Evolutionary conservation across 345 rosid genomes (phyloP), one percentile per base, ranked within the genome.

Genomic region (Cardiospermum halicacabum): DNA sequence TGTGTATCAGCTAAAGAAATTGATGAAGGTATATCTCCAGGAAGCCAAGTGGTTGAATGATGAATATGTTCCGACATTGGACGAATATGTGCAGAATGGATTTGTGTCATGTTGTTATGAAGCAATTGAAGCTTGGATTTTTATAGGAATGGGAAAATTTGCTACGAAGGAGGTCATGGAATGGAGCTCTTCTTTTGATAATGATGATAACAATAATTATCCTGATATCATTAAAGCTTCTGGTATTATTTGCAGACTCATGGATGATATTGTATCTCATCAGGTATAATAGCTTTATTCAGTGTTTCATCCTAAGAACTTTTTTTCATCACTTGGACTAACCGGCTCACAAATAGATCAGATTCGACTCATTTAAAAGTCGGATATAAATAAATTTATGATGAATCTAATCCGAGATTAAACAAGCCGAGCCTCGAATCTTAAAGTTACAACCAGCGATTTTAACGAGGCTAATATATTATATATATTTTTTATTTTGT

Each of bases 11-110:
- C 3, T 18, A 40, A 56, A 56, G 60, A 30, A n/a, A 31, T 10
- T 18, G 19, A 25, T 56, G 4, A 3, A 8, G 19, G 60, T 60
- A 6, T 80, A 72, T 48, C 43, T 59, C 5, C 25, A 32, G 36
- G 79, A 80, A 72, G 71, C 69, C 15, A 72, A 61, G 59, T 74
- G 84, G 75, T 60, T 45, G 43, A 65, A 42, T 30, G 53, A 53
- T 6, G 40, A 32, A 0, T 36, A 48, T 16, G 30, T 50, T 6
- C 84, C 81, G 19, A 66, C 74, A 3, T 25, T 72, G 21, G 65
- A 81, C 16, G 80, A 75, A 37, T 75, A 78, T 31, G 53, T 70
- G 45, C 45, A 55, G 5, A 48, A 63, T 60, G 73, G 74, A 28
- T 7, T 53, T 7, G 64, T 60, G 11, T 60, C 50, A 1, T 16